Conservation (phyloP, 495 filamentous ascomycete genomes). For the Lasiosphaeris hirsuta region DNA sequence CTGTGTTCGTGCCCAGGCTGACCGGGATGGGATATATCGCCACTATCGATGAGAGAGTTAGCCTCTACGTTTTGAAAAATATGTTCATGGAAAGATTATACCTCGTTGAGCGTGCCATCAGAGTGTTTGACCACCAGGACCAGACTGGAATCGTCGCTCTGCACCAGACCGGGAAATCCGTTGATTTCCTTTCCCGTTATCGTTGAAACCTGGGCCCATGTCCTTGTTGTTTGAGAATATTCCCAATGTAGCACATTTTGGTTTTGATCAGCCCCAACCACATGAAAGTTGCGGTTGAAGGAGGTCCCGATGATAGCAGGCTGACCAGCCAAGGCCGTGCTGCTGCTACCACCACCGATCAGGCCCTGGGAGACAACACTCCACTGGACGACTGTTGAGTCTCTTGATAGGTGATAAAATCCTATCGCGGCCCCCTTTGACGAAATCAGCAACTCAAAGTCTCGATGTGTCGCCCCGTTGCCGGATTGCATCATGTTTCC, state of each 20-base stretch:
- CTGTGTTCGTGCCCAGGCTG: no score
- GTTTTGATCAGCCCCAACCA: conserved; percentile 2
- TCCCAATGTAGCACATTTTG: conserved; percentile 11
- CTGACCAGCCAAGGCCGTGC: conserved; percentile 9
- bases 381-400: conserved; percentile 10
- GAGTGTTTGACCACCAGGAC: conserved; percentile 17
- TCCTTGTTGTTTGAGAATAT: conserved; percentile 9
- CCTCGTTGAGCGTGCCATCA: conserved; percentile 21
- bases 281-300: conserved; percentile 22
- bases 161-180: conserved; percentile 18
- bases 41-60: conserved; percentile 4
- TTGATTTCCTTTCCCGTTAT: conserved; percentile 7
- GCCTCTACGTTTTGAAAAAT: neutral
- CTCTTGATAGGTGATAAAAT: conserved; percentile 11
- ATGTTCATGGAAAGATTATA: neutral
- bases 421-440: neutral
- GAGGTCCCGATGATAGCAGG: conserved; percentile 20
- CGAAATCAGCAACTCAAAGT: conserved; percentile 17
- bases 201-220: conserved; percentile 9
- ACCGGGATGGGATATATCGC: conserved; percentile 3
- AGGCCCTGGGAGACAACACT: neutral
- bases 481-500: conserved; percentile 22
- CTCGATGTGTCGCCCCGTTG: conserved; percentile 18
- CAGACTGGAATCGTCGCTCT: conserved; percentile 16
- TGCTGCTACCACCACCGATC: neutral